A percentile compares a stretch with the other conserved stretches of the same genome.
Evolutionary conservation across 2,329 filamentous ascomycete genomes (phyloP).

Genomic region (Penicillium vulpinum): DNA sequence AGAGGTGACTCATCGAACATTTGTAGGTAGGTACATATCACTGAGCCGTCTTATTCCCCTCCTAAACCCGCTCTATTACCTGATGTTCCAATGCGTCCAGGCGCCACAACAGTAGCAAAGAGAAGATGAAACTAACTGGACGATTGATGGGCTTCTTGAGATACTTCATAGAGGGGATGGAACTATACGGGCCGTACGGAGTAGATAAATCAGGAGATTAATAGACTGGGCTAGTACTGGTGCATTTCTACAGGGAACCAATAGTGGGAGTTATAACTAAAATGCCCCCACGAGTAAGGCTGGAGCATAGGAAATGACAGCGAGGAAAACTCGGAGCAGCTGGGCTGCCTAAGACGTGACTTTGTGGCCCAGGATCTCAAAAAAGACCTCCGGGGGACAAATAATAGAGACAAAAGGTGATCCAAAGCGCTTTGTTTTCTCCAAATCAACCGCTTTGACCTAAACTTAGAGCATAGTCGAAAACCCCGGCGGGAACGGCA

Average conservation of each 20-base stretch:
- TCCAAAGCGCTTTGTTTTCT: not conserved
- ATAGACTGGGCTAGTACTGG: not conserved
- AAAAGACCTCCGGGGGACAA: not conserved
- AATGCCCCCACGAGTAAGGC: not conserved
- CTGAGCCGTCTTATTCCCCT: not conserved
- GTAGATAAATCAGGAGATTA: not conserved
- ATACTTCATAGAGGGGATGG: no score
- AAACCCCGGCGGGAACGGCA: not conserved
- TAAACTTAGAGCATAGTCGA: not conserved
- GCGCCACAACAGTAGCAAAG: not conserved
- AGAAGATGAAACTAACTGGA: not conserved
- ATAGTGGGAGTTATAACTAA: not conserved
- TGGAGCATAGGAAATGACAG: not conserved
- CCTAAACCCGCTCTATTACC: not conserved
- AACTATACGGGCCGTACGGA: no score
- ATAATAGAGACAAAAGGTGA: not conserved
- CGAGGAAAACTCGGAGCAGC: not conserved
- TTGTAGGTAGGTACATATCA: not conserved
- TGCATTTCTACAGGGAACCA: no score
- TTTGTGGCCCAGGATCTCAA: not conserved
- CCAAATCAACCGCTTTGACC: not conserved
- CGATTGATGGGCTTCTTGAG: not conserved
- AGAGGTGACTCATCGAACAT: not conserved
- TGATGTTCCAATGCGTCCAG: not conserved
- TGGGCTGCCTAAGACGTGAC: not conserved